These are phyloP conservation scores for Cytospora leucostoma DNA, from an alignment of 2,329 filamentous ascomycete genomes.

Conservation along the genomic window DNA sequence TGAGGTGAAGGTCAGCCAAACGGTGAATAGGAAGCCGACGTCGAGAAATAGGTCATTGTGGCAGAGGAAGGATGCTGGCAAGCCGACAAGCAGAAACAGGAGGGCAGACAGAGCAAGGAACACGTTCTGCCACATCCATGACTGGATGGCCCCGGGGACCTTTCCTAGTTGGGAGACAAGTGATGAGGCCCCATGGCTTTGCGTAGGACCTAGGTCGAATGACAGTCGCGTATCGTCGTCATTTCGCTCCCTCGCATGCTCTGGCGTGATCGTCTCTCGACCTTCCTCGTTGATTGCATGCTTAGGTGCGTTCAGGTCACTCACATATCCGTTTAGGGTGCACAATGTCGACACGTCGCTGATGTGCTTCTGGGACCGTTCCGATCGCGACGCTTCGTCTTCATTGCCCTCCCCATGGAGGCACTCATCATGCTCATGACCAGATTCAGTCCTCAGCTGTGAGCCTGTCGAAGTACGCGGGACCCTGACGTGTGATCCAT, in stretches of 20 bases:
- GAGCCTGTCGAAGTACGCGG: background rate
- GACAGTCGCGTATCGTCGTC: background rate
- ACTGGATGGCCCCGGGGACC: background rate
- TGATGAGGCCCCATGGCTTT: background rate
- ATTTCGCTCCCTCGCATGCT: background rate
- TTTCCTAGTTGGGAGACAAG: background rate
- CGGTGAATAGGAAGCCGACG: conserved; percentile 48
- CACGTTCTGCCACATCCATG: conserved; percentile 16
- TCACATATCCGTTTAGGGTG: conserved; percentile 17
- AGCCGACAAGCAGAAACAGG: conserved; percentile 41
- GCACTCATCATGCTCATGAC: background rate
- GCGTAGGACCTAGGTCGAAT: background rate
- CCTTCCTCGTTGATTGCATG: background rate
- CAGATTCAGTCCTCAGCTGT: background rate
- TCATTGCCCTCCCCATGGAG: background rate
- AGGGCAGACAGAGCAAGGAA: conserved; percentile 37
- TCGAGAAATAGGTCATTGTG: conserved; percentile 46
- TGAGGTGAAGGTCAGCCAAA: conserved; percentile 49
- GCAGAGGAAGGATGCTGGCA: conserved; percentile 42
- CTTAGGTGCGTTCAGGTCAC: conserved; percentile 4
- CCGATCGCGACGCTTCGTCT: background rate
- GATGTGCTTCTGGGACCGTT: conserved; percentile 27
- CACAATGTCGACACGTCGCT: conserved; percentile 31
- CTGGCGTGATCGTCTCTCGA: background rate
- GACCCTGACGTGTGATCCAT: too few species aligned